Evolutionary conservation across 1,284 basidiomycete species (phyloP).

Genomic region (Bjerkandera adusta): DNA sequence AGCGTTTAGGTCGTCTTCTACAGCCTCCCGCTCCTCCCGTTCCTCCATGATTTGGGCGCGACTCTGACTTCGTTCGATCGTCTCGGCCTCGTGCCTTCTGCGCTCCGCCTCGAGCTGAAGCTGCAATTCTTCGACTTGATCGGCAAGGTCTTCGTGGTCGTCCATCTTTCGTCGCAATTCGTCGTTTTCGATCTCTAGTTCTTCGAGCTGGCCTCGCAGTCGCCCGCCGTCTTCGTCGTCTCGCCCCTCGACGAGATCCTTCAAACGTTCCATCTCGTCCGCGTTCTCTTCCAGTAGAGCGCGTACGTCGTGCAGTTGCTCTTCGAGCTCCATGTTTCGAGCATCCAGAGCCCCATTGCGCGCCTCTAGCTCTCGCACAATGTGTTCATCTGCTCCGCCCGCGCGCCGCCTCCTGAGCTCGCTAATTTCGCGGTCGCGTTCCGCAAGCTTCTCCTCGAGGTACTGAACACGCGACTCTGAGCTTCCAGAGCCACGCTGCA

Average conservation of each 20-base stretch:
- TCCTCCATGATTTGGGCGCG: slow-evolving; percentile 68
- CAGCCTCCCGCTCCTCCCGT: slow-evolving; percentile 65
- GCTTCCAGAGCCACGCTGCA: slow-evolving; percentile 57
- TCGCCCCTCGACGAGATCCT: slow-evolving; percentile 57
- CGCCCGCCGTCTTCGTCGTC: slow-evolving; percentile 42
- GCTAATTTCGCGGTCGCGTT: slow-evolving; percentile 64
- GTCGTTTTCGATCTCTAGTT: slow-evolving; percentile 66
- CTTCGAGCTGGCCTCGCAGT: slow-evolving; percentile 46
- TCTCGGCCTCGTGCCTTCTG: slow-evolving; percentile 57
- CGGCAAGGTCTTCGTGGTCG: slow-evolving; percentile 66
- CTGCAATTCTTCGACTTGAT: slow-evolving; percentile 59
- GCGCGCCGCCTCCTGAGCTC: slow-evolving; percentile 51
- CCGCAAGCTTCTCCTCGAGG: slow-evolving; percentile 66
- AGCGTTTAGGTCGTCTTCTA: slow-evolving; percentile 72
- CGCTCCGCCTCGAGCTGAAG: slow-evolving; percentile 71
- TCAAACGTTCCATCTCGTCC: slow-evolving; percentile 69
- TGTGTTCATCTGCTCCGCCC: slow-evolving; percentile 41
- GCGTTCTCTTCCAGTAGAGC: slow-evolving; percentile 73
- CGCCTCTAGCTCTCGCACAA: slow-evolving; percentile 49
- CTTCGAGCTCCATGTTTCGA: slow-evolving; percentile 65
- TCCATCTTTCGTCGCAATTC: slow-evolving; percentile 57
- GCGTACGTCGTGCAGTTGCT: slow-evolving; percentile 64
- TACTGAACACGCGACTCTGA: slow-evolving; percentile 53
- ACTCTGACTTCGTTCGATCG: slow-evolving; percentile 65
- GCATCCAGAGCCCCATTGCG: slow-evolving; percentile 57